Evolutionary conservation across 768 basidiomycete genomes (phyloP), one percentile per base, ranked within the genome.

Genomic region (Phlebiopsis flavidoalba): DNA sequence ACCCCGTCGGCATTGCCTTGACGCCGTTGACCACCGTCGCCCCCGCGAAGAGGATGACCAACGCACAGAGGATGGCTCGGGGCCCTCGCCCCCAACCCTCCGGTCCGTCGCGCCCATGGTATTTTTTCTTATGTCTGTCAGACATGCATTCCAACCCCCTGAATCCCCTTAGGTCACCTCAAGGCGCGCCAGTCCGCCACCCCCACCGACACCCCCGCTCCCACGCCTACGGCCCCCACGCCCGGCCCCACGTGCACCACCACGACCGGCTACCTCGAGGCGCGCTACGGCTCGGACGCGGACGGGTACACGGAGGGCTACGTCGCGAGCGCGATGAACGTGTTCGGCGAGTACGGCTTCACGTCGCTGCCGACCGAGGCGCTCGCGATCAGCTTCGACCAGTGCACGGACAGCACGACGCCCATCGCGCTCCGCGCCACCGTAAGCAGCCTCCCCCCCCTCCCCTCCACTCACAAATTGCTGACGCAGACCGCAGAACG

Each of bases 21-120:
- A 15, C 21, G 11, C 31, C 58, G 14, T 21, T 37, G 33, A 43
- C 8, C 31, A 21, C 21, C n/a, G 35, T 56, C 54, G 6, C 26
- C 26, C 26, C 26, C 12, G 47, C 46, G 5, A 59, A 52, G 49
- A n/a, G 58, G 33, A 59, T 59, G 58, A 59, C 58, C 21, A 59
- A 59, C 36, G 58, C 48, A n/a, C 15, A 59, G 49, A 37, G 58
- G 15, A 4, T 59, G 49, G 58, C 58, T 14, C 19, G 49, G 14
- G 58, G 58, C 7, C n/a, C 24, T 59, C 31, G 35, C 58, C 6
- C 58, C 24, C 2, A 51, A 43, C 21, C n/a, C 33, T 7, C 58
- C 58, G 1, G 2, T 2, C 35, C 58, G 58, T 24, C 48, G 58
- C 19, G 31, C 49, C 10, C 40, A 3, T 43, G 40, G 40, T 43